phyloP scores from a whole-genome alignment of 2,329 filamentous ascomycete genomes.

The Ascochyta pisi region DNA sequence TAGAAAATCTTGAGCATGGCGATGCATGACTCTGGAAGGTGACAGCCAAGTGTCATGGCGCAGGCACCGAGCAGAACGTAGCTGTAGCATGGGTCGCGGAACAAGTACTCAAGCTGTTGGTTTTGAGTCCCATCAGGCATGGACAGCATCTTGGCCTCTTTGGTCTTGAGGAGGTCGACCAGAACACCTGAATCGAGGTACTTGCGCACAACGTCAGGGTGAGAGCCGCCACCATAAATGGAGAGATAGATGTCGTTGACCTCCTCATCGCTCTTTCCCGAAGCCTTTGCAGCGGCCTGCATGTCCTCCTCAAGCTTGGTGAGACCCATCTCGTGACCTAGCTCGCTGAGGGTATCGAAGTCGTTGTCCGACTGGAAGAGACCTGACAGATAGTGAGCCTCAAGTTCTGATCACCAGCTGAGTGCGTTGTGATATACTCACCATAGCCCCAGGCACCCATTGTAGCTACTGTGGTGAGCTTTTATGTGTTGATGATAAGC shows the following conservation, averaged over 20 bases:
- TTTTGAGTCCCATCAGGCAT: conserved; percentile 3
- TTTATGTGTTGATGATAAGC: neutral
- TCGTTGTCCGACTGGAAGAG: conserved; percentile 34
- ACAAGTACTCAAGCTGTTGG: conserved; percentile 3
- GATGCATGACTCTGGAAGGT: conserved; percentile 16
- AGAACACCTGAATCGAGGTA: conserved; percentile 28
- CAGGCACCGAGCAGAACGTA: conserved; percentile 31
- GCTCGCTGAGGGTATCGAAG: conserved; percentile 23
- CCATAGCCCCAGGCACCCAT: conserved; percentile 30
- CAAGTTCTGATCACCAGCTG: neutral
- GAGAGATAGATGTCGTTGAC: conserved; percentile 13
- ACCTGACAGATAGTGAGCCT: conserved; percentile 10
- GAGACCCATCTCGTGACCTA: conserved; percentile 22
- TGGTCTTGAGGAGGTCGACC: conserved; percentile 17
- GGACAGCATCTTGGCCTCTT: conserved; percentile 20
- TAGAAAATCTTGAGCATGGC: conserved; percentile 29
- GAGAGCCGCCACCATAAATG: conserved; percentile 17
- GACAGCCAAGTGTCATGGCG: conserved; percentile 28
- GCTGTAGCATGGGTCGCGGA: conserved; percentile 22
- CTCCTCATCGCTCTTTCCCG: conserved; percentile 17
- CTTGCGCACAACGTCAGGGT: conserved; percentile 24
- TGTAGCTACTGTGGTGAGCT: neutral
- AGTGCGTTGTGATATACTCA: neutral
- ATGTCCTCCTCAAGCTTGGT: conserved; percentile 19
- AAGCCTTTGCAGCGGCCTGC: conserved; percentile 18